These are phyloP conservation scores for Salix suchowensis DNA, from an alignment of 345 rosid genomes.

Conservation along the genomic window DNA sequence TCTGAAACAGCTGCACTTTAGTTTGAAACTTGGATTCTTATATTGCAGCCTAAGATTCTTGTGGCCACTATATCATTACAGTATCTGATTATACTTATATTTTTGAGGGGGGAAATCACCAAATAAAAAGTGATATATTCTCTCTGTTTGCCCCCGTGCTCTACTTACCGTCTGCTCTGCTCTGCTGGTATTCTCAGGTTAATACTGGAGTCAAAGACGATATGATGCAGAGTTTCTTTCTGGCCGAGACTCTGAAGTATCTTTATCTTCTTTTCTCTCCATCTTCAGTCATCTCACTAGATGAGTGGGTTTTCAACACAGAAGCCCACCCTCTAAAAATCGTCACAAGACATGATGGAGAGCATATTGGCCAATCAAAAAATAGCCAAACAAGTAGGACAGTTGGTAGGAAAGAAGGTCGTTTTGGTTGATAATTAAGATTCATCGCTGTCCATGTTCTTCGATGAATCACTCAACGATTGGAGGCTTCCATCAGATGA, in stretches of 20 bases:
- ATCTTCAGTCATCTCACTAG: constrained; percentile 65
- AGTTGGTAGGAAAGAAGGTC: constrained; percentile 17
- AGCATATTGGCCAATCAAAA: background rate
- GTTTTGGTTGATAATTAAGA: constrained; percentile 5
- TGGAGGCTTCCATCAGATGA: background rate
- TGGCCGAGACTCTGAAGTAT: constrained; percentile 92
- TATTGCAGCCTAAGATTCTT: background rate
- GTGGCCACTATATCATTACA: background rate
- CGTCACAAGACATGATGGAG: constrained; percentile 19
- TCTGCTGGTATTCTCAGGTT: constrained; percentile 43
- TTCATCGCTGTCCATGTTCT: background rate
- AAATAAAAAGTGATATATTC: background rate
- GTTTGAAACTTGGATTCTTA: background rate
- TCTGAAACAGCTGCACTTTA: background rate
- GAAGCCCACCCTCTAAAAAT: constrained; percentile 92
- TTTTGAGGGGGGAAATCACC: background rate
- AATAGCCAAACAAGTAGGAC: background rate
- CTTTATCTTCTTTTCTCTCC: constrained; percentile 90
- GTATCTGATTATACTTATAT: background rate
- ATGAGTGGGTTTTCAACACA: constrained; percentile 99
- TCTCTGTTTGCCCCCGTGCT: background rate
- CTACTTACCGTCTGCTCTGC: background rate
- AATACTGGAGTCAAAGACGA: constrained; percentile 79
- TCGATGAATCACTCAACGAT: background rate
- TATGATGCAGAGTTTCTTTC: constrained; percentile 97